A percentile compares a stretch with the other conserved stretches of the same genome.
These are phyloP conservation scores for Backusella mclennaniae DNA, from an alignment of 192 early-diverging fungal genomes.

Conservation along the genomic window DNA sequence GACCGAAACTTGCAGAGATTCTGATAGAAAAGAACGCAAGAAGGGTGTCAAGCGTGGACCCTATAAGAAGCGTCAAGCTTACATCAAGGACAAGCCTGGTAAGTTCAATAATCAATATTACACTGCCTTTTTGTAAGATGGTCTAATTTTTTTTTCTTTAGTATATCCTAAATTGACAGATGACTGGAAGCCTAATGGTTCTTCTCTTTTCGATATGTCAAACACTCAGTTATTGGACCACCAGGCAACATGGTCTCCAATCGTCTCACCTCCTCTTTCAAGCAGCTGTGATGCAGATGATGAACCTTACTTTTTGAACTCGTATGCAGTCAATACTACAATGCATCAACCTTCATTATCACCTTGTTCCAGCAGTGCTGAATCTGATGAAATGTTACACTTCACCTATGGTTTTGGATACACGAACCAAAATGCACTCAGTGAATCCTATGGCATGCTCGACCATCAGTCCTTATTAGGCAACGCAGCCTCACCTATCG, in stretches of 20 bases:
- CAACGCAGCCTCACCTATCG: constrained; percentile 2
- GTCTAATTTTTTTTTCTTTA: background rate
- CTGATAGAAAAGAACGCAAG: constrained; percentile 77
- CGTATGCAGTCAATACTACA: background rate
- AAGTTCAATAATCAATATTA: background rate
- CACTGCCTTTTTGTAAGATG: background rate
- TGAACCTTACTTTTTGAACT: background rate
- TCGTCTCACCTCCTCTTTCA: constrained; percentile 1
- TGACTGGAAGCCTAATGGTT: background rate
- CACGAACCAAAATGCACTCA: constrained; percentile 6
- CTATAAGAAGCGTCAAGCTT: constrained; percentile 59
- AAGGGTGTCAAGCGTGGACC: constrained; percentile 84
- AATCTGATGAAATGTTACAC: constrained; percentile 13
- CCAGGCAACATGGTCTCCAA: background rate
- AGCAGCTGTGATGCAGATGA: background rate
- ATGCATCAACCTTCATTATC: background rate
- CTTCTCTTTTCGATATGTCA: constrained; percentile 2
- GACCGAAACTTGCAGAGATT: constrained; percentile 67
- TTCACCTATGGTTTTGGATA: constrained; percentile 11
- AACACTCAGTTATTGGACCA: constrained; percentile 4
- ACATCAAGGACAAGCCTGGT: constrained; percentile 14
- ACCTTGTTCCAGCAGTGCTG: constrained; percentile 9
- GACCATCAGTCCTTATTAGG: constrained; percentile 6
- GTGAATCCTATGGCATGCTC: background rate
- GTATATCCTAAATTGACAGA: constrained; percentile 14